A percentile compares a stretch with the other conserved stretches of the same genome.
Evolutionary conservation across 139 green algal genomes (phyloP).

Genomic region (Micractinium conductrix): DNA sequence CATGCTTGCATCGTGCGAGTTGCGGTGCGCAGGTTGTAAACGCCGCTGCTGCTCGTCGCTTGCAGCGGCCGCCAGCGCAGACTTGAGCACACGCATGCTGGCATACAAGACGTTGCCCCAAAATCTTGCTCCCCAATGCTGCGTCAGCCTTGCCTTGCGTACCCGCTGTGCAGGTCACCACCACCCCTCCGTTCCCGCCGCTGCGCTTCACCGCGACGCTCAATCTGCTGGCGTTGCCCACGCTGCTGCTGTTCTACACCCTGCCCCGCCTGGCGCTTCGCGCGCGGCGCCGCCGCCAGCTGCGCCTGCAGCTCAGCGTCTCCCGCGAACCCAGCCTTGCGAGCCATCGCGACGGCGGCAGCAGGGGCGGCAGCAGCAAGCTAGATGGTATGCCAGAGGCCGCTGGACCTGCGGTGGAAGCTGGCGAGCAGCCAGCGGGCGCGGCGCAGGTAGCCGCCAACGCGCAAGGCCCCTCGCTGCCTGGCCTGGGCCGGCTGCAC

Average conservation of each 20-base stretch:
- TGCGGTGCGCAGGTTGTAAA: background rate
- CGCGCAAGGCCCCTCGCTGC: background rate
- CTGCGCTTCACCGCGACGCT: constrained; percentile 5
- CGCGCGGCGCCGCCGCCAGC: background rate
- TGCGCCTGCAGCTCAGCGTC: background rate
- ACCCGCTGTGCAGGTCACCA: background rate
- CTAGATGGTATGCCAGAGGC: background rate
- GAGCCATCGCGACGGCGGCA: background rate
- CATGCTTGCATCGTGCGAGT: background rate
- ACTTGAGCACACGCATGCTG: background rate
- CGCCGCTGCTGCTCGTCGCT: background rate
- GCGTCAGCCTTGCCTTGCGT: background rate
- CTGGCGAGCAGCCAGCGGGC: background rate
- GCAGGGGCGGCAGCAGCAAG: background rate
- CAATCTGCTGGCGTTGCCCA: background rate
- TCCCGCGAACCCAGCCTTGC: background rate
- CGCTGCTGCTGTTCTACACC: constrained; percentile 11
- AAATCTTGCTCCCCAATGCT: background rate
- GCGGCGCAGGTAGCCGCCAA: background rate
- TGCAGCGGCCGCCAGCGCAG: too few species aligned
- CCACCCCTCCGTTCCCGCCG: background rate
- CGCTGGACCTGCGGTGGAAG: background rate
- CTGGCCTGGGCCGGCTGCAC: background rate
- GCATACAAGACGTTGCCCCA: background rate
- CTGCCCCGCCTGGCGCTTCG: background rate